A percentile compares a stretch with the other conserved stretches of the same genome.
These are phyloP conservation scores for Smithsoniella earleae DNA, from an alignment of 163 green algal species.

Conservation along the genomic window DNA sequence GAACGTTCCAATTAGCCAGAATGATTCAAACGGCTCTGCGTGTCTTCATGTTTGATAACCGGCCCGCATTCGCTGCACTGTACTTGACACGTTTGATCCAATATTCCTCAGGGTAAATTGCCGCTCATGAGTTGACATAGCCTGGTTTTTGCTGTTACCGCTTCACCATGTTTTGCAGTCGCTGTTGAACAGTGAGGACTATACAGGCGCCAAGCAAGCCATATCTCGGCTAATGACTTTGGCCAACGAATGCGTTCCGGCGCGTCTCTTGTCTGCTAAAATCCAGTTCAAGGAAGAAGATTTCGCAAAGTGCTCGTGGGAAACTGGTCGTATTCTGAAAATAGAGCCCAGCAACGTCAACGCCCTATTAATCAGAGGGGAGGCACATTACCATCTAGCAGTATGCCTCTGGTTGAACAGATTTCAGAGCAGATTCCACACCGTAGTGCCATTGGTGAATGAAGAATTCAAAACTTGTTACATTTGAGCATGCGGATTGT, in stretches of 20 bases:
- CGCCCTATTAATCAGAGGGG: slow-evolving; percentile 32
- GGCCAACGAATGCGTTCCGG: not conserved
- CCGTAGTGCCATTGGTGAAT: too few relatives aligned
- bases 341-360: slow-evolving; percentile 32
- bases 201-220: not conserved
- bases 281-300: slow-evolving; percentile 1
- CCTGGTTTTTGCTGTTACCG: not conserved
- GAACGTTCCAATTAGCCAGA: too few relatives aligned
- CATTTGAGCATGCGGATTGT: not conserved
- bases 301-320: slow-evolving; percentile 5
- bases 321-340: slow-evolving; percentile 34
- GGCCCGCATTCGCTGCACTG: not conserved
- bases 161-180: slow-evolving; percentile 12
- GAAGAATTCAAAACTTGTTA: too few relatives aligned
- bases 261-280: not conserved
- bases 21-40: too few relatives aligned
- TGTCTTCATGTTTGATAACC: not conserved
- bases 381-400: slow-evolving; percentile 32
- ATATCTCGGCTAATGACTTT: slow-evolving; percentile 13
- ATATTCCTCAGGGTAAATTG: too few relatives aligned
- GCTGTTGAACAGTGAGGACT: not conserved
- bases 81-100: too few relatives aligned
- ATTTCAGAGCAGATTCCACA: too few relatives aligned
- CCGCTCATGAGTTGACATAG: too few relatives aligned
- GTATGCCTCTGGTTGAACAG: slow-evolving; percentile 10